Base-by-base conservation (phyloP, 371 early-diverging fungal genomes). In the Coemansia sp. region DNA sequence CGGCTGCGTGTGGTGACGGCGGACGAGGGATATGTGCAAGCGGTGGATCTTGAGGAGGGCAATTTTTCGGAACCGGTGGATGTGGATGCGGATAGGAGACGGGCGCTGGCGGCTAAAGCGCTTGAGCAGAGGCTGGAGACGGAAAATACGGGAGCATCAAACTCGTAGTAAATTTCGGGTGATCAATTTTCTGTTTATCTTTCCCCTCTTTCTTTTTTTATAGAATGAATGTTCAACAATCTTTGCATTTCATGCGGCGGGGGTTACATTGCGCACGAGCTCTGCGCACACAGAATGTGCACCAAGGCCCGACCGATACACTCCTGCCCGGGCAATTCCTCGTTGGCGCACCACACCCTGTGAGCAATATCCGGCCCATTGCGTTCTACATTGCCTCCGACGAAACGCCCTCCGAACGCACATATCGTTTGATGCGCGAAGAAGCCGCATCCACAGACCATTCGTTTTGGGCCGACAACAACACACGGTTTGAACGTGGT, bases 401-500 rank as follows among this genome's bases (percentile, higher is more conserved):
- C 62, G 90, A 90, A 65, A 84, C 89, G 5, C 34, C 45, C 0
- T 54, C 79, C 78, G 87, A 88, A 40, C 78, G 26, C 31, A 78
- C 72, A 55, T 88, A 86, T 82, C 82, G 88, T 45, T 72, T 80
- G 60, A 54, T 81, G 45, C 82, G 85, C 54, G 84, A 88, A 66
- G 71, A 80, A 21, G 87, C 86, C 8, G 85, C 86, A 26, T 26
- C 26, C 26, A 61, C 74, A 70, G 88, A 92, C 74, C 87, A 90
- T 58, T 71, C 79, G 21, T 92, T 91, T 70, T 92, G 92, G 92
- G 79, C 80, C n/a, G 78, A 75, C 58, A 92, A 92, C 71, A 92
- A 92, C 67, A 72, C 64, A 21, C 73, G 85, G 72, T 92, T 92
- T 71, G 76, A 75, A 59, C 66, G 80, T 24, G 91, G 88, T 16